Base-by-base conservation (phyloP, 78 protist genomes). In the Dictyostelium purpureum region DNA sequence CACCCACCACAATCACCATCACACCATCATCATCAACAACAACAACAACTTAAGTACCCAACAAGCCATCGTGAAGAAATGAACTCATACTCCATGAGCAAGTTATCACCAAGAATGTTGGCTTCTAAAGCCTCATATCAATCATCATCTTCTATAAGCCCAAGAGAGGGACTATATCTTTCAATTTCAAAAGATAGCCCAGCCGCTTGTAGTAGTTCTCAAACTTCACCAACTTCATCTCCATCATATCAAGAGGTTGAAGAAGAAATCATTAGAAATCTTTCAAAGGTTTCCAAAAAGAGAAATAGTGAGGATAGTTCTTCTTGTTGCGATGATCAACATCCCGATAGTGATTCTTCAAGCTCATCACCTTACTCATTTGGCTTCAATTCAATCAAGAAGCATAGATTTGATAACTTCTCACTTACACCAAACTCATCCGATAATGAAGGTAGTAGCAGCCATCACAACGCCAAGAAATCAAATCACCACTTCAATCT, bases 211-310 rank as follows among this genome's bases (percentile, higher is more conserved):
- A 71, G 37, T 43, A 71, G 59, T 71, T 43, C 78, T 10, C 78
- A 71, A 71, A 43, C 52, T 26, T 71, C 78, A 43, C 78, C 78
- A 43, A 71, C 52, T 43, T 79, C 88, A 45, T 79, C 88, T 12
- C 81, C 61, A 51, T 51, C 61, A 35, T 75, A 75, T 38, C 57
- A 35, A 75, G 81, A 75, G 16, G 40, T 35, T 35, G 81, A 75
- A 75, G 81, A 52, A 56, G 81, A 75, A 52, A 52, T 52, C 47
- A 45, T 33, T 21, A 66, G 45, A 52, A 75, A 75, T n/a, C 54
- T 35, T n/a, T 33, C 81, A 40, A 24, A 71, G 1, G 40, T 24
- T 10, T 75, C 81, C 5, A 71, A 71, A 45, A 71, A 71, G 57
- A 71, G 78, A 71, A 19, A 21, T 35, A 35, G 49, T 26, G 40